Conservation (phyloP, 805 yeast genomes). For the Candida tallmaniae region DNA sequence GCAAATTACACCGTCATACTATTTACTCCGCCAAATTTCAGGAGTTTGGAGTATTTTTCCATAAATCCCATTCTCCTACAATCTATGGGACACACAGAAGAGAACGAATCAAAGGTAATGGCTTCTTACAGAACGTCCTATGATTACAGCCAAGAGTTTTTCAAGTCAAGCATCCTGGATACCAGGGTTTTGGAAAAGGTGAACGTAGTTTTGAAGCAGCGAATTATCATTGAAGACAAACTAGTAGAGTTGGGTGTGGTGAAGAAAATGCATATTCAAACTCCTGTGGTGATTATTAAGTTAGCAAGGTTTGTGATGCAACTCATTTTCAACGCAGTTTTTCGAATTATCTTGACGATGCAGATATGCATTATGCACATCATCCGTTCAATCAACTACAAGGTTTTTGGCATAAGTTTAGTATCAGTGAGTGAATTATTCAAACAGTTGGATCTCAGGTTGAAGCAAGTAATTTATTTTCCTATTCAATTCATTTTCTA, state of each 20-base stretch:
- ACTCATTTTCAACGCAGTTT: neutral
- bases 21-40: constrained; percentile 70
- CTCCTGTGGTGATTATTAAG: neutral
- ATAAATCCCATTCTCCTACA: constrained; percentile 67
- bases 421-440: constrained; percentile 56
- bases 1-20: constrained; percentile 21
- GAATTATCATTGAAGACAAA: constrained; percentile 8
- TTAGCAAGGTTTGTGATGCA: too few relatives aligned
- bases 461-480: constrained; percentile 70
- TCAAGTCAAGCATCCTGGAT: constrained; percentile 21
- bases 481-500: constrained; percentile 73
- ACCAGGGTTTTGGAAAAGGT: constrained; percentile 29
- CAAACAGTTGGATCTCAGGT: constrained; percentile 72
- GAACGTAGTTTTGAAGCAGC: constrained; percentile 22
- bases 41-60: constrained; percentile 72
- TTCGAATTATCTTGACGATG: constrained; percentile 5
- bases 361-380: constrained; percentile 7
- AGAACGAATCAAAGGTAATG: constrained; percentile 16
- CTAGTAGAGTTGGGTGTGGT: neutral
- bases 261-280: neutral
- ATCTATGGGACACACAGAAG: constrained; percentile 25
- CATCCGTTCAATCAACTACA: neutral
- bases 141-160: constrained; percentile 3
- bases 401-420: constrained; percentile 18
- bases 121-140: constrained; percentile 7